phyloP scores from a whole-genome alignment of 306 rosid genomes.

The Cucumis sativus region DNA sequence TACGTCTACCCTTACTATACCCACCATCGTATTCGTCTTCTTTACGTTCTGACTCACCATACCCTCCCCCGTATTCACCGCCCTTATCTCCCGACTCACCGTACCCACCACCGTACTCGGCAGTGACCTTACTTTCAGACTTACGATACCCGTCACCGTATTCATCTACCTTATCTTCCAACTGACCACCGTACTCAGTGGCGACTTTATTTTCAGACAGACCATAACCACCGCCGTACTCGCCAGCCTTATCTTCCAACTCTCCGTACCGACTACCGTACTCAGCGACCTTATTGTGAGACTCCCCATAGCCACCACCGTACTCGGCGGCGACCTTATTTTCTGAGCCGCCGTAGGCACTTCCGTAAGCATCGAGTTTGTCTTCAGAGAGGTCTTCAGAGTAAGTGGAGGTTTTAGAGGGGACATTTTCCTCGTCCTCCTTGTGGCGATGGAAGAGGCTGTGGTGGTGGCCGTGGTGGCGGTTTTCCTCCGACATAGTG shows the following conservation, averaged over 20 bases:
- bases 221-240: background rate
- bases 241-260: background rate
- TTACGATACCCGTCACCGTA: background rate
- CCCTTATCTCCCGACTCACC: background rate
- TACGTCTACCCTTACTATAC: background rate
- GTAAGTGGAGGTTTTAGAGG: background rate
- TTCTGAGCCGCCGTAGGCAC: background rate
- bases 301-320: background rate
- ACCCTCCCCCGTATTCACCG: background rate
- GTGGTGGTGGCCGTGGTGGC: background rate
- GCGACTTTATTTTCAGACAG: background rate
- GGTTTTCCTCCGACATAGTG: constrained; percentile 49
- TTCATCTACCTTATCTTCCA: background rate
- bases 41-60: background rate
- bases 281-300: background rate
- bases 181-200: background rate
- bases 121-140: background rate
- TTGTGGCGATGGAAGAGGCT: constrained; percentile 40
- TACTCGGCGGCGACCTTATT: background rate
- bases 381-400: background rate
- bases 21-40: background rate
- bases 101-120: background rate
- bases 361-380: background rate
- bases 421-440: constrained; percentile 12
- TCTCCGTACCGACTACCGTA: background rate